A percentile compares a stretch with the other conserved stretches of the same genome.
These are phyloP conservation scores for Capsicum rhomboideum DNA, from an alignment of 257 asterid genomes.

Conservation along the genomic window DNA sequence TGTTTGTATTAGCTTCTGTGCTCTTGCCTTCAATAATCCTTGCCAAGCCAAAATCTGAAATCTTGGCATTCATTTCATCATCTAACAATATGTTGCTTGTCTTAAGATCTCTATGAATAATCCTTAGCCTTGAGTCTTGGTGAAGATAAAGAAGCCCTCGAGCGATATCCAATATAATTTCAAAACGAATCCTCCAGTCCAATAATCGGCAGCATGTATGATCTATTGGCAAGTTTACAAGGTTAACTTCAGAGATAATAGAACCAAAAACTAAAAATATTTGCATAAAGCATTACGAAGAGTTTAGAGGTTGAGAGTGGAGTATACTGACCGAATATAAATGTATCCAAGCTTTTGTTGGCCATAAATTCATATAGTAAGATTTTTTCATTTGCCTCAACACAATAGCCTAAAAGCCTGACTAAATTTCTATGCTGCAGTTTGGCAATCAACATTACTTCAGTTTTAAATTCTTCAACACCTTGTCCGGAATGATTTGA, in stretches of 20 bases:
- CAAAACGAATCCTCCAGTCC: constrained; percentile 3
- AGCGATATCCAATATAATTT: constrained; percentile 1
- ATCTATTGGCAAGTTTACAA: not conserved
- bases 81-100: constrained; percentile 8
- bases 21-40: constrained; percentile 8
- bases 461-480: constrained; percentile 33
- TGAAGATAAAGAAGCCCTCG: constrained; percentile 15
- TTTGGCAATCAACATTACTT: constrained; percentile 33
- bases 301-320: not conserved
- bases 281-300: not conserved
- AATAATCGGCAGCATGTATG: not conserved
- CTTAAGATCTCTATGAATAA: constrained; percentile 12
- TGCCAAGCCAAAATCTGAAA: constrained; percentile 14
- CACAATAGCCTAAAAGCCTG: constrained; percentile 39
- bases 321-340: constrained; percentile 28
- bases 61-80: constrained; percentile 6
- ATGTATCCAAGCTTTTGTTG: constrained; percentile 37
- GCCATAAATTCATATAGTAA: constrained; percentile 39
- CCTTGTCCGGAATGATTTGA: constrained; percentile 31
- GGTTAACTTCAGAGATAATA: not conserved
- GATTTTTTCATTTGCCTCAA: constrained; percentile 26
- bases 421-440: constrained; percentile 47
- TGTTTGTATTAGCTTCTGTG: not conserved
- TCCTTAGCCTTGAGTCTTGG: constrained; percentile 10
- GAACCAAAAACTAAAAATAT: not conserved